These are phyloP conservation scores for Ramaria sp. DNA, from an alignment of 768 basidiomycete genomes.

Conservation along the genomic window DNA sequence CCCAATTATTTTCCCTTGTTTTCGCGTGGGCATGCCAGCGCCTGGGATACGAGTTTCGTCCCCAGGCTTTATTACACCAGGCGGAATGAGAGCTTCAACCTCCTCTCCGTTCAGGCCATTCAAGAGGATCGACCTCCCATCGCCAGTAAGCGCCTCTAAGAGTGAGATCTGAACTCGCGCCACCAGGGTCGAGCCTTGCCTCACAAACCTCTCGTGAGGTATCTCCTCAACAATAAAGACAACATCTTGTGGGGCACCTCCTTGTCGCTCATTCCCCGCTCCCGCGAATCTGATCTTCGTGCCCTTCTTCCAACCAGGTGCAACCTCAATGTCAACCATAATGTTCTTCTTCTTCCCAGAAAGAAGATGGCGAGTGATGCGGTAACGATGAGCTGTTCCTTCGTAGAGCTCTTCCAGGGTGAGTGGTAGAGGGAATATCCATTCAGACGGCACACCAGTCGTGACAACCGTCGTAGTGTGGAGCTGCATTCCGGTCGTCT, in stretches of 20 bases:
- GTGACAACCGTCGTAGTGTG: slow-evolving; percentile 29
- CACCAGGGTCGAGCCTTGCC: slow-evolving; percentile 46
- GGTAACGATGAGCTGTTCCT: slow-evolving; percentile 45
- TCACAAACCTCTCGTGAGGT: slow-evolving; percentile 43
- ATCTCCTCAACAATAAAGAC: slow-evolving; percentile 54
- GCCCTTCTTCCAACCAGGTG: slow-evolving; percentile 49
- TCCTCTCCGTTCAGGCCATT: slow-evolving; percentile 49
- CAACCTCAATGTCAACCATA: slow-evolving; percentile 47
- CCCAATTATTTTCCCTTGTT: slow-evolving; percentile 39
- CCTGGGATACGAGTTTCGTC: slow-evolving; percentile 41
- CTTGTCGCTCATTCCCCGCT: slow-evolving; percentile 55
- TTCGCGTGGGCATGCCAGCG: slow-evolving; percentile 59
- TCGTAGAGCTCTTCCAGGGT: slow-evolving; percentile 51
- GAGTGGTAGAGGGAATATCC: slow-evolving; percentile 54
- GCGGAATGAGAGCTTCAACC: slow-evolving; percentile 39
- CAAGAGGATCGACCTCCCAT: slow-evolving; percentile 40
- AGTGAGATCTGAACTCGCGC: slow-evolving; percentile 46
- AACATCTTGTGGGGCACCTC: slow-evolving; percentile 50
- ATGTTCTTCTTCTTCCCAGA: slow-evolving; percentile 40
- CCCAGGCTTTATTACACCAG: slow-evolving; percentile 33
- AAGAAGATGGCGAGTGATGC: slow-evolving; percentile 44
- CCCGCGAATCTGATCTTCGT: slow-evolving; percentile 49
- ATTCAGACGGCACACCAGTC: slow-evolving; percentile 31
- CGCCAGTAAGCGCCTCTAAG: slow-evolving; percentile 35
- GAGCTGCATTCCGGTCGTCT: slow-evolving; percentile 11